Percentiles rank a stretch among this genome's conserved stretches.
These are phyloP conservation scores for Staphylotrichum longicolle DNA, from an alignment of 495 filamentous ascomycete species.

Conservation along the genomic window DNA sequence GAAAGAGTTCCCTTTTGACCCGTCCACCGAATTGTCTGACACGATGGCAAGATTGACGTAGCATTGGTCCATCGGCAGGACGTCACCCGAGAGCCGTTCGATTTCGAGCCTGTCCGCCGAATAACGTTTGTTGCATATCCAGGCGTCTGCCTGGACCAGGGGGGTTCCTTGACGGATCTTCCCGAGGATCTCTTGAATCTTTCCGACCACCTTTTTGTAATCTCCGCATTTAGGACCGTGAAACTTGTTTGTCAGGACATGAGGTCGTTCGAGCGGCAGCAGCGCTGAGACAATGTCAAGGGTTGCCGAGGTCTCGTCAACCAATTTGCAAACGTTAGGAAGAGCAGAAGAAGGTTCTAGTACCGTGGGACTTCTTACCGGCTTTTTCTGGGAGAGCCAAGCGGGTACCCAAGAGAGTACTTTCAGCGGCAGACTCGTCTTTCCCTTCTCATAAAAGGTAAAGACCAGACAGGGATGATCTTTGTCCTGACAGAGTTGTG, in stretches of 20 bases:
- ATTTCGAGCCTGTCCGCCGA: slow-evolving; percentile 31
- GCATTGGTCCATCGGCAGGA: slow-evolving; percentile 35
- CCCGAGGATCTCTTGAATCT: slow-evolving; percentile 23
- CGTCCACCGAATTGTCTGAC: slow-evolving; percentile 21
- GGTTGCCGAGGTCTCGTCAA: slow-evolving; percentile 23
- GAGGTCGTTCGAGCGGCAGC: slow-evolving; percentile 29
- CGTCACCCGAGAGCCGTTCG: slow-evolving; percentile 37
- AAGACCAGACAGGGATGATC: slow-evolving; percentile 13
- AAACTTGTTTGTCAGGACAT: slow-evolving; percentile 33
- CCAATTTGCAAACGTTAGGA: slow-evolving; percentile 24
- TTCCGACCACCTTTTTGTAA: slow-evolving; percentile 23
- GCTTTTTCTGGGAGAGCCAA: slow-evolving; percentile 19
- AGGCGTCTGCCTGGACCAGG: slow-evolving; percentile 28
- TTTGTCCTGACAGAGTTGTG: slow-evolving; percentile 17
- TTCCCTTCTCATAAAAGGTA: slow-evolving; percentile 24
- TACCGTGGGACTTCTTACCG: slow-evolving; percentile 18
- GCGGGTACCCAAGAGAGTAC: slow-evolving; percentile 23
- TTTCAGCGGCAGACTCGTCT: slow-evolving; percentile 21
- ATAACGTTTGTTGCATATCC: slow-evolving; percentile 28
- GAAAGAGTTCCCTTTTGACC: slow-evolving; percentile 22
- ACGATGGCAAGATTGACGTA: slow-evolving; percentile 39
- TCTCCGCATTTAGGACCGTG: slow-evolving; percentile 19
- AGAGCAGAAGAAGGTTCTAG: not conserved
- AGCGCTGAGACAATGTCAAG: slow-evolving; percentile 25
- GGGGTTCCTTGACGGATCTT: slow-evolving; percentile 25